Conservation (phyloP, 768 basidiomycete species). For the Suillus tomentosus region DNA sequence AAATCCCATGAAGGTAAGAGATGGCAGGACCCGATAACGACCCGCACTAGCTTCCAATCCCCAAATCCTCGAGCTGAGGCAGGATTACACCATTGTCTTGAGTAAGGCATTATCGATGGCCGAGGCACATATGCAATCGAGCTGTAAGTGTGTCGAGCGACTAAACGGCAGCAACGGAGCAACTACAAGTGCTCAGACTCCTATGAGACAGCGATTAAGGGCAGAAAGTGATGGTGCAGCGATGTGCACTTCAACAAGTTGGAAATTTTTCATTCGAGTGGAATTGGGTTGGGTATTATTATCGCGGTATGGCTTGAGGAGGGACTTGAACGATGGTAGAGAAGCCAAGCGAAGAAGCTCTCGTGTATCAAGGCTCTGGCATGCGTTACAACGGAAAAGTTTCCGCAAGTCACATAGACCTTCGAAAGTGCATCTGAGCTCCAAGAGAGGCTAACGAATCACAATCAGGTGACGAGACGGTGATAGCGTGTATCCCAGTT, state of each 20-base stretch:
- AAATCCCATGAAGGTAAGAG: background rate
- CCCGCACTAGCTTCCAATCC: background rate
- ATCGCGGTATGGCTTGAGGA: background rate
- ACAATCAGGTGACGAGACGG: background rate
- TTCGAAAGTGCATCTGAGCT: background rate
- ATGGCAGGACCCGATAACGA: background rate
- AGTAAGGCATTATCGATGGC: background rate
- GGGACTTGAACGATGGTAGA: background rate
- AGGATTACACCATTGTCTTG: background rate
- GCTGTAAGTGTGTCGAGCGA: background rate
- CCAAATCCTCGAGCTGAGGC: background rate
- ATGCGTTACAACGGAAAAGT: background rate
- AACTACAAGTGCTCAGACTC: no score
- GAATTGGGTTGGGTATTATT: background rate
- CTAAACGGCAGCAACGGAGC: background rate
- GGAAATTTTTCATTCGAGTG: background rate
- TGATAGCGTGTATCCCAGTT: background rate
- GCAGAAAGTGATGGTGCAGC: background rate
- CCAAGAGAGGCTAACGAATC: background rate
- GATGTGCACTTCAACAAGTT: background rate
- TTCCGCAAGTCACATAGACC: background rate
- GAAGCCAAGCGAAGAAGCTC: background rate
- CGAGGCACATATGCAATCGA: background rate
- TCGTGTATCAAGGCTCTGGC: background rate
- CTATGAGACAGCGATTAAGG: background rate